Evolutionary conservation across 1,284 basidiomycete genomes (phyloP), one percentile per base, ranked within the genome.

Genomic region (Vanrija humicola): DNA sequence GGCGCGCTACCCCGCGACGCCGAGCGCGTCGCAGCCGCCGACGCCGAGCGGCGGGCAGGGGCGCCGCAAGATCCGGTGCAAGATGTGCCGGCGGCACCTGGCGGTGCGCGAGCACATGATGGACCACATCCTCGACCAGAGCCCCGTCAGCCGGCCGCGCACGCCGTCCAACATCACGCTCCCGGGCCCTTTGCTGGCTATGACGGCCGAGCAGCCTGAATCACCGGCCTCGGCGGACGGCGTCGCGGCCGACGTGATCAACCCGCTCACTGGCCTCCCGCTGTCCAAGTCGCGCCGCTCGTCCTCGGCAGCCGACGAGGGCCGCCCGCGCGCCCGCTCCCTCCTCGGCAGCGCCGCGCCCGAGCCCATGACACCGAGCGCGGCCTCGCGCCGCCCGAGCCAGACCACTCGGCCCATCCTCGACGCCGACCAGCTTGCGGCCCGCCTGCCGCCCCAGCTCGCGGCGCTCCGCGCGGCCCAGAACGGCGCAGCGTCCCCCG

Each of bases 21-120:
- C 87, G 1, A 79, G 82, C 2, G 82, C 84, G 57, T 86, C 85
- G 0, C 73, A 77, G 2, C 83, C 86, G 0, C 76, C 81, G 3
- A 85, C 86, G 0, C 85, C 87, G 3, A 50, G 54, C 14, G 74
- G 72, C 34, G 46, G 39, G 16, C 62, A 65, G 14, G 71, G 70
- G 0, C 63, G 72, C 4, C 68, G 76, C 26, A 75, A 78, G 50
- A 89, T 96, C 61, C 80, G 92, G 60, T 96, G 92, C 78, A 93
- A 89, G 74, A 91, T 89, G 85, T 95, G 92, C 79, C 81, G 90
- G 58, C 85, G 87, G 54, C 90, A 92, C 66, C 81, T 95, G 14
- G 92, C 92, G 0, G 83, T 88, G 0, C 82, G 89, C 23, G 91
- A 94, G 68, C 89, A 94, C 72, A 91, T 95, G 87, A 82, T 93